Base-by-base conservation (phyloP, 1,284 basidiomycete genomes). In the Ceratobasidium sp. region DNA sequence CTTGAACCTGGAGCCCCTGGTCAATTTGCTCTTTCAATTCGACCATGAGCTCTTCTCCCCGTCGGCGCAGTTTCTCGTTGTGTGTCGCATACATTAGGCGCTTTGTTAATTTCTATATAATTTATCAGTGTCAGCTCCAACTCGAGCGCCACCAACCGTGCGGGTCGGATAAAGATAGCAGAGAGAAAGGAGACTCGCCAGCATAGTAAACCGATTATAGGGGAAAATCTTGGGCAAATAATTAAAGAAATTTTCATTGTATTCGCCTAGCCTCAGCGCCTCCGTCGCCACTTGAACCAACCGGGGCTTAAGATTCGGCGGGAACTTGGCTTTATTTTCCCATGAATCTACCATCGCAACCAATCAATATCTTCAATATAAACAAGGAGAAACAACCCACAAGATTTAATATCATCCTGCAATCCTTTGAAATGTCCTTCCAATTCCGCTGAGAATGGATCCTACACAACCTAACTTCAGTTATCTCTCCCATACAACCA, bases 151-250 rank as follows among this genome's bases (percentile, higher is more conserved):
- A n/a, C 48, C 56, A 17, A 63, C n/a, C n/a, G n/a, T n/a, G n/a
- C n/a, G n/a, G 29, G 19, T 11, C 36, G 11, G 1, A 33, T 45
- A 29, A 44, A 24, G 33, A 36, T 36, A 11, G 7, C 29, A 24
- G 7, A 19, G 27, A 71, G 57, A 15, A 77, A 51, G 2, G 44
- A 48, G 19, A 83, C 89, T 62, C 72, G 92, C 91, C 64, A 85
- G 91, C 92, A 94, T 94, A 0, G 93, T 94, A 82, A 94, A 97
- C 79, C 93, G 92, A 83, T 98, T 98, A 81, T 97, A 97, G 0
- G 95, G 95, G 80, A 98, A 97, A 54, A 97, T 84, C 36, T 85
- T 86, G 0, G 96, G 95, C 89, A 98, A 92, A 48, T 92, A 85
- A 79, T 90, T 91, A 85, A 97, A 97, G 81, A 97, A 97, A 80